Percentiles rank a stretch among this genome's conserved stretches.
These are phyloP conservation scores for Pseudogymnoascus verrucosus DNA, from an alignment of 2,329 filamentous ascomycete genomes.

Conservation along the genomic window DNA sequence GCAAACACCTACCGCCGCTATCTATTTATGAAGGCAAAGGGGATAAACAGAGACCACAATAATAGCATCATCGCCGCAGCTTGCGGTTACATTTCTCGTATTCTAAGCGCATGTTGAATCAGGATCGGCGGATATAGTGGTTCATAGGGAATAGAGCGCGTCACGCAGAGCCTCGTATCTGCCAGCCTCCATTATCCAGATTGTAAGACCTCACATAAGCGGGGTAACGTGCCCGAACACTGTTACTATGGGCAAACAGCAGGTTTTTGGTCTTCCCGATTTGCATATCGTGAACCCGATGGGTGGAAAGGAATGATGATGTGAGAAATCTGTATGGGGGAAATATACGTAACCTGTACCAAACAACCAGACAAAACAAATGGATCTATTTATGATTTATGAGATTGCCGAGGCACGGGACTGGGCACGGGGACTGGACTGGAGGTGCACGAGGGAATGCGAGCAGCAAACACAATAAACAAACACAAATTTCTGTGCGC, in stretches of 20 bases:
- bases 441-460: background rate
- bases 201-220: background rate
- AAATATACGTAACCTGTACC: background rate
- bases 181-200: background rate
- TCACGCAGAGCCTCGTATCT: conserved; percentile 6
- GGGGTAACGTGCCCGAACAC: background rate
- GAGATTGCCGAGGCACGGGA: background rate
- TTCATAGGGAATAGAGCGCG: background rate
- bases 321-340: background rate
- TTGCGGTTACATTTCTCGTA: conserved; percentile 4
- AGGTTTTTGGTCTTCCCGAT: background rate
- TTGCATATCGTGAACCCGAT: background rate
- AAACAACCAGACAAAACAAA: background rate
- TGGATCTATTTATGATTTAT: background rate
- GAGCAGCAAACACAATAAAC: background rate
- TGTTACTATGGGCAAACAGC: background rate
- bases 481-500: background rate
- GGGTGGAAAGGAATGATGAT: background rate
- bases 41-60: conserved; percentile 3
- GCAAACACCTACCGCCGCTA: background rate
- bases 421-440: background rate
- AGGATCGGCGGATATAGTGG: conserved; percentile 4
- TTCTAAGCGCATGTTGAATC: background rate
- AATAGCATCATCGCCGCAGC: background rate
- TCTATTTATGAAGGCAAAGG: background rate